Evolutionary conservation across 257 asterid genomes (phyloP).

Genomic region (Avicennia marina): DNA sequence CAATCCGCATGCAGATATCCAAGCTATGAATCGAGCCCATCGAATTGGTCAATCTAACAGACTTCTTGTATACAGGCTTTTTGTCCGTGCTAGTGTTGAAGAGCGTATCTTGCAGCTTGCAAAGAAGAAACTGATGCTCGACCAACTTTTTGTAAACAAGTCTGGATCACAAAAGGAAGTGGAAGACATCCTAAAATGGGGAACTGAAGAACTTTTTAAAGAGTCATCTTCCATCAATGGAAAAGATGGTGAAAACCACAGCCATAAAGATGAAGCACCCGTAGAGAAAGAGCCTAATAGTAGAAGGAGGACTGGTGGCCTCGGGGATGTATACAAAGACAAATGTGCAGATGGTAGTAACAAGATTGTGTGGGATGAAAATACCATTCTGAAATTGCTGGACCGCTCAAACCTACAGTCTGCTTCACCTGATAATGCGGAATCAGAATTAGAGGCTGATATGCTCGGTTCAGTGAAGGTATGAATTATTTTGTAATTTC

Average conservation of each 20-base stretch:
- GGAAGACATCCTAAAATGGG: slow-evolving; percentile 95
- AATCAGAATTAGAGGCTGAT: slow-evolving; percentile 66
- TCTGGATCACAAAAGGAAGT: slow-evolving; percentile 95
- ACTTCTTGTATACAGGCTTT: slow-evolving; percentile 93
- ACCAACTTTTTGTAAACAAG: slow-evolving; percentile 91
- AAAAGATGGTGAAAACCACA: slow-evolving; percentile 55
- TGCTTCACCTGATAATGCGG: slow-evolving; percentile 69
- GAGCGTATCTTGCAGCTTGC: slow-evolving; percentile 99
- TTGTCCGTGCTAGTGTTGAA: slow-evolving; percentile 98
- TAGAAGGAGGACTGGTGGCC: slow-evolving; percentile 79
- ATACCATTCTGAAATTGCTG: slow-evolving; percentile 76
- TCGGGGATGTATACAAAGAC: slow-evolving; percentile 92
- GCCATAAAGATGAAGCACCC: slow-evolving; percentile 43
- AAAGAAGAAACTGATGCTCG: slow-evolving; percentile 95
- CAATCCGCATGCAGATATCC: slow-evolving; percentile 99
- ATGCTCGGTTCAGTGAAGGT: slow-evolving; percentile 99
- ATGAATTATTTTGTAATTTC: background rate
- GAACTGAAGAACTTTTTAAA: slow-evolving; percentile 92
- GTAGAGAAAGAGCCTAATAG: slow-evolving; percentile 61
- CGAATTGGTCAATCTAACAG: slow-evolving; percentile 94
- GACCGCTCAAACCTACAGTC: slow-evolving; percentile 79
- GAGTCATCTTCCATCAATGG: slow-evolving; percentile 47
- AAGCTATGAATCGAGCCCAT: slow-evolving; percentile 99
- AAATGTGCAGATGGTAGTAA: slow-evolving; percentile 78
- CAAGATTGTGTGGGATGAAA: slow-evolving; percentile 86